Evolutionary conservation across 2,329 filamentous ascomycete genomes (phyloP).

Genomic region (Colletotrichum simmondsii): DNA sequence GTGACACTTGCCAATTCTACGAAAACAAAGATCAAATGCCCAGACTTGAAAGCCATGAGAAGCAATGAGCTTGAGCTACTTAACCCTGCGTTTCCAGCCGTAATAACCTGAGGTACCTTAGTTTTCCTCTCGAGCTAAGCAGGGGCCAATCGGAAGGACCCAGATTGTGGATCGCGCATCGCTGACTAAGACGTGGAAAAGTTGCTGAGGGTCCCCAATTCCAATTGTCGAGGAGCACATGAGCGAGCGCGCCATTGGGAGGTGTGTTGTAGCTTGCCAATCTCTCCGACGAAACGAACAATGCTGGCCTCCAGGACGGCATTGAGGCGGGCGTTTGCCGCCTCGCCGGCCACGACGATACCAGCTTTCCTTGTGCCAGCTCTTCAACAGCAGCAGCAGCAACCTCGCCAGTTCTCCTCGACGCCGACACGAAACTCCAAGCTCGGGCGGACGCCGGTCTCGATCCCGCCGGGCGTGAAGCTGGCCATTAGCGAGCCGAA

Average conservation of each 20-base stretch:
- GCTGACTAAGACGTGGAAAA: constrained; percentile 49
- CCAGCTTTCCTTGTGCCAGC: constrained; percentile 80
- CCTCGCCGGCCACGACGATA: constrained; percentile 62
- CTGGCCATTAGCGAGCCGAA: constrained; percentile 75
- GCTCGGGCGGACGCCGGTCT: constrained; percentile 84
- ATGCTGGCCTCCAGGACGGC: constrained; percentile 75
- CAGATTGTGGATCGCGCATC: background rate
- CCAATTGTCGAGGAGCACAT: constrained; percentile 5
- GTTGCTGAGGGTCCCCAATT: constrained; percentile 32
- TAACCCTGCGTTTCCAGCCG: background rate
- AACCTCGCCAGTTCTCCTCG: constrained; percentile 74
- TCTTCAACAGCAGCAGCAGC: constrained; percentile 57
- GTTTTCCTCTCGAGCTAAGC: background rate
- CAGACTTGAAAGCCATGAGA: too few relatives aligned
- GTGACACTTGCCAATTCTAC: background rate
- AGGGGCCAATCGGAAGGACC: constrained; percentile 14
- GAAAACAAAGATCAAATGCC: too few relatives aligned
- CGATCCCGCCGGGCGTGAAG: constrained; percentile 85
- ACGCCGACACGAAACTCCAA: constrained; percentile 78
- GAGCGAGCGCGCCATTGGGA: constrained; percentile 11
- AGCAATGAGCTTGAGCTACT: background rate
- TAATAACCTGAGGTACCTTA: background rate
- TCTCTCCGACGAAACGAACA: constrained; percentile 43
- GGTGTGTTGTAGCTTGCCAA: constrained; percentile 37
- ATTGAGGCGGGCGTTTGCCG: constrained; percentile 65